Evolutionary conservation across 1,139 yeast species (phyloP), one percentile per base, ranked within the genome.

Genomic region (Yarrowia galli): DNA sequence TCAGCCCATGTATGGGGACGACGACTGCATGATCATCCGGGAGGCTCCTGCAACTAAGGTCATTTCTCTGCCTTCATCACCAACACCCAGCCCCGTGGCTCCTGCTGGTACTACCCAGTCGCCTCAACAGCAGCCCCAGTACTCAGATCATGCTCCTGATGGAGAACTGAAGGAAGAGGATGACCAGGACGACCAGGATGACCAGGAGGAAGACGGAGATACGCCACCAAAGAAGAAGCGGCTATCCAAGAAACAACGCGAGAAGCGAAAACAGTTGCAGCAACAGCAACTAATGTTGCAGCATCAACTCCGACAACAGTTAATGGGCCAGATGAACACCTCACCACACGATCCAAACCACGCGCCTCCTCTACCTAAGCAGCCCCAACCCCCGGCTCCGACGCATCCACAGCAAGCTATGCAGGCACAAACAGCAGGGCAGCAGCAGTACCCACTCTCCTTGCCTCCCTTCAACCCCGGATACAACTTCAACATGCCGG

Each of bases 1-100:
- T 20, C 64, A 58, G 16, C 64, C 64, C 32, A 58, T 58, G 64
- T 58, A 58, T 15, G 64, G 64, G 15, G 64, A 58, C 16, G 64
- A 58, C 16, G 64, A 58, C 42, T 58, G 64, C 16, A 58, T 58
- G 51, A 58, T 58, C 5, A 28, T 58, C 15, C 23, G 38, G 16
- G 64, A 58, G 23, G 16, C 49, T 15, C 51, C 64, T 10, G 61
- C 36, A 15, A 20, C 51, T 16, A 43, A 42, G 16, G 22, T 28
- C 5, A 43, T 58, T 15, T 58, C 64, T 20, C 20, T 58, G 28
- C 51, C 49, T 2, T 58, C 64, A 4, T 42, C 64, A 0, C 64
- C 64, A 4, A n/a, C 42, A 16, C 46, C 51, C 42, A 43, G 64
- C 23, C 64, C 51, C 0, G 36, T 10, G 8, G n/a, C 36, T 9